Conservation (phyloP, 2,329 filamentous ascomycete genomes). For the Magnaporthales sp. region DNA sequence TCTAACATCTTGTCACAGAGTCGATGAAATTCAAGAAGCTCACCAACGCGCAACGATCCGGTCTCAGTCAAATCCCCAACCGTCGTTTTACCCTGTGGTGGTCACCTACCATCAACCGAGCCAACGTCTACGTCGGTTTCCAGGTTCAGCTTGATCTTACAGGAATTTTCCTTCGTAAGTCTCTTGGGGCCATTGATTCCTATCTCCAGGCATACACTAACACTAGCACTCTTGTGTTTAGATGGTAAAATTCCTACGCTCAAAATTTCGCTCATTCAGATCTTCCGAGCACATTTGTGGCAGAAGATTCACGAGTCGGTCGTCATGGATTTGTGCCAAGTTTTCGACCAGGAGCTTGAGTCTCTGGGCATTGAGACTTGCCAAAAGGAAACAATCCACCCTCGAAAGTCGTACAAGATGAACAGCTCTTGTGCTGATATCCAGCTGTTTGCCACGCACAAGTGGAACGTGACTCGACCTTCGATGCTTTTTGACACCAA, state of each 20-base stretch:
- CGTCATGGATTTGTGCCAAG: slow-evolving; percentile 97
- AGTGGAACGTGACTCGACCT: slow-evolving; percentile 95
- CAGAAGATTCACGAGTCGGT: slow-evolving; percentile 99
- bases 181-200: background rate
- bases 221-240: background rate
- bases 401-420: slow-evolving; percentile 99
- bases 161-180: slow-evolving; percentile 76
- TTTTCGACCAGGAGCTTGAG: slow-evolving; percentile 95
- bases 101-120: slow-evolving; percentile 71
- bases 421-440: slow-evolving; percentile 99
- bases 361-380: slow-evolving; percentile 94
- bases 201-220: background rate
- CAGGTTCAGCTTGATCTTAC: slow-evolving; percentile 79
- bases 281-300: slow-evolving; percentile 99
- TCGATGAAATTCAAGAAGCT: slow-evolving; percentile 98
- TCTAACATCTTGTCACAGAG: background rate
- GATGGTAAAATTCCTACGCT: slow-evolving; percentile 95
- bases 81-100: slow-evolving; percentile 96
- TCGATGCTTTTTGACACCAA: slow-evolving; percentile 94
- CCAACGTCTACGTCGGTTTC: slow-evolving; percentile 98
- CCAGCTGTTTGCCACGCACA: slow-evolving; percentile 91
- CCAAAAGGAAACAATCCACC: slow-evolving; percentile 98
- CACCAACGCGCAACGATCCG: slow-evolving; percentile 91
- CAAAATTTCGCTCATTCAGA: slow-evolving; percentile 97
- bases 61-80: slow-evolving; percentile 97